Conservation (phyloP, 129 eudicot genomes). For the Artemisia tridentata region DNA sequence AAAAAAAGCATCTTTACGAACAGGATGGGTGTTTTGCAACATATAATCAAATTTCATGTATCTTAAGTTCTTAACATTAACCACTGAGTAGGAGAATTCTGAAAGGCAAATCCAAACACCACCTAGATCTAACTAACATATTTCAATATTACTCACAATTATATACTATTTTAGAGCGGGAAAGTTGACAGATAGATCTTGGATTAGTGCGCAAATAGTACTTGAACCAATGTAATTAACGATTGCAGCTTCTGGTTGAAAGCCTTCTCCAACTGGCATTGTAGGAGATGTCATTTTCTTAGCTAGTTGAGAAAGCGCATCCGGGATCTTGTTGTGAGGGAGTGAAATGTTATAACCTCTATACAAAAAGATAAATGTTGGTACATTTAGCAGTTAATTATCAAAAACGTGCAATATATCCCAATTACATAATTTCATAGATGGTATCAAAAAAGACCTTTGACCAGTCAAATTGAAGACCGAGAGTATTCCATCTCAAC, state of each 20-base stretch:
- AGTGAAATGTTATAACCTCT: slow-evolving; percentile 72
- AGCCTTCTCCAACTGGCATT: slow-evolving; percentile 65
- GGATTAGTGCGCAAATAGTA: slow-evolving; percentile 22
- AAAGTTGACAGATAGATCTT: background rate
- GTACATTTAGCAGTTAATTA: background rate
- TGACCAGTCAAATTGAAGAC: slow-evolving; percentile 97
- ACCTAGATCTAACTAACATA: background rate
- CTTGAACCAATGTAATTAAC: slow-evolving; percentile 90
- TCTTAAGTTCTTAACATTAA: no score
- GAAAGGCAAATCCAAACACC: no score
- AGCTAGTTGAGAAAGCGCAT: slow-evolving; percentile 65
- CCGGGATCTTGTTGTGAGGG: slow-evolving; percentile 89
- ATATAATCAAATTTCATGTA: no score
- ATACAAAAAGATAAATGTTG: slow-evolving; percentile 37
- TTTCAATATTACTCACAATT: background rate
- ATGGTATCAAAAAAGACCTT: slow-evolving; percentile 50
- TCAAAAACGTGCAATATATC: background rate
- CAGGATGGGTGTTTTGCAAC: background rate
- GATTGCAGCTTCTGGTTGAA: slow-evolving; percentile 87
- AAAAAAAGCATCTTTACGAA: no score
- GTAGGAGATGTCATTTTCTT: slow-evolving; percentile 76
- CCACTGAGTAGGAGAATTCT: no score
- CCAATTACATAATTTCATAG: slow-evolving; percentile 1
- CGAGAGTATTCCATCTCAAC: slow-evolving; percentile 93
- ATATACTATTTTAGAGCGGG: no score